These are phyloP conservation scores for Solanum pennellii DNA, from an alignment of 257 asterid species.

Conservation along the genomic window DNA sequence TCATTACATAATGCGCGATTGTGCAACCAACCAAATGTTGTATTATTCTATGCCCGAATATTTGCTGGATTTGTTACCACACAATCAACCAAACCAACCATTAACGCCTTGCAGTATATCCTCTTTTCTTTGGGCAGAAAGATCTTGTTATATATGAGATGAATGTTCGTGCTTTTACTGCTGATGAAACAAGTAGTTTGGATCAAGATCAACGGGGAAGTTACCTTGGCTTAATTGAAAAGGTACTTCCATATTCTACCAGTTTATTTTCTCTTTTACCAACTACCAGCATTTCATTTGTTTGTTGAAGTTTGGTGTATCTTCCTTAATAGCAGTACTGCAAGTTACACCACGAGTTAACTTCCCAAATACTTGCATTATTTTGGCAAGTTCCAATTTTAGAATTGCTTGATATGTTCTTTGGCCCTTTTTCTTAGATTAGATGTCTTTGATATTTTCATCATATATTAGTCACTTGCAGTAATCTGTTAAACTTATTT, in stretches of 20 bases:
- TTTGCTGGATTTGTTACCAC: neutral
- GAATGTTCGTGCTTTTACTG: slow-evolving; percentile 91
- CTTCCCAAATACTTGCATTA: neutral
- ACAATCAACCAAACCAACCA: neutral
- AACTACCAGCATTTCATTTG: neutral
- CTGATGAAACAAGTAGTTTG: slow-evolving; percentile 79
- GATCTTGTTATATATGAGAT: slow-evolving; percentile 93
- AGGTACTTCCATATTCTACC: slow-evolving; percentile 26
- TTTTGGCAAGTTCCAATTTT: neutral
- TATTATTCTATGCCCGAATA: neutral
- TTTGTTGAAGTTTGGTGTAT: neutral
- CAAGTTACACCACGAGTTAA: neutral
- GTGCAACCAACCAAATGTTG: neutral
- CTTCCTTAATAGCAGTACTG: neutral
- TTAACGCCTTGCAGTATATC: neutral
- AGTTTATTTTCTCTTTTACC: neutral
- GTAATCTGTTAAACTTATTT: neutral
- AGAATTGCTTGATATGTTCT: neutral
- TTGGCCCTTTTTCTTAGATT: neutral
- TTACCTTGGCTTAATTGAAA: slow-evolving; percentile 88
- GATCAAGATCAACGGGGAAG: slow-evolving; percentile 70
- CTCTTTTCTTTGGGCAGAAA: slow-evolving; percentile 43
- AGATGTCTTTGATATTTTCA: neutral
- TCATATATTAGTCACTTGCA: neutral
- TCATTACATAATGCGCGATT: neutral